Evolutionary conservation across 202 grass and related monocot genomes (phyloP), one percentile per base, ranked within the genome.

Genomic region (Miscanthus sacchariflorus): DNA sequence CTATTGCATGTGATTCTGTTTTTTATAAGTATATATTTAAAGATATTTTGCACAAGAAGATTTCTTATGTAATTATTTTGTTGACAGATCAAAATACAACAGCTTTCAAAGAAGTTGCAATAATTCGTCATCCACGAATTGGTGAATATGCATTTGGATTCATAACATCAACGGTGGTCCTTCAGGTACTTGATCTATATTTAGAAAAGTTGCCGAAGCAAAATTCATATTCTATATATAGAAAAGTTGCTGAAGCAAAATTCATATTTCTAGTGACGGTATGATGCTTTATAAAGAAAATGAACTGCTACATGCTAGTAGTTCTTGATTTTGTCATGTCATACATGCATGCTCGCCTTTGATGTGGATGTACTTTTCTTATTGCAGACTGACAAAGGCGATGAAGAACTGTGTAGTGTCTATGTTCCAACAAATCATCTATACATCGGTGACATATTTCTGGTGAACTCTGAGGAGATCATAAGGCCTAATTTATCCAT

Each of bases 361-460:
- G 33, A 39, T 79, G 27, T 44, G 27, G 8, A 68, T 81, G 39
- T 54, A 35, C 17, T 44, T 79, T 11, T 63, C 77, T 6, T 68
- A 56, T 81, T 77, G 67, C 88, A 99, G 97, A 97, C 84, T 72
- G 91, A 99, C 65, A 96, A 92, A 92, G 97, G 97, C 6, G 94
- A 99, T 56, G 97, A 99, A 87, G 97, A 99, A 46, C 68, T 99
- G 72, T 99, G 97, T 78, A 99, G 97, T 24, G 93, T 99, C 38
- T 99, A 95, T 78, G 97, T 99, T 40, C 97, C 97, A 71, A 99
- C 97, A 84, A 99, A 99, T 90, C 97, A 99, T 91, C 87, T 99
- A 72, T 99, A 99, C 75, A 97, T 99, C 81, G 97, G 97, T 80
- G 97, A 99, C 59, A 97, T 99, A 90, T 97, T 97, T 85, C 88